Evolutionary conservation across 352 stramenopile species (phyloP).

Genomic region (Phytophthora pistaciae): DNA sequence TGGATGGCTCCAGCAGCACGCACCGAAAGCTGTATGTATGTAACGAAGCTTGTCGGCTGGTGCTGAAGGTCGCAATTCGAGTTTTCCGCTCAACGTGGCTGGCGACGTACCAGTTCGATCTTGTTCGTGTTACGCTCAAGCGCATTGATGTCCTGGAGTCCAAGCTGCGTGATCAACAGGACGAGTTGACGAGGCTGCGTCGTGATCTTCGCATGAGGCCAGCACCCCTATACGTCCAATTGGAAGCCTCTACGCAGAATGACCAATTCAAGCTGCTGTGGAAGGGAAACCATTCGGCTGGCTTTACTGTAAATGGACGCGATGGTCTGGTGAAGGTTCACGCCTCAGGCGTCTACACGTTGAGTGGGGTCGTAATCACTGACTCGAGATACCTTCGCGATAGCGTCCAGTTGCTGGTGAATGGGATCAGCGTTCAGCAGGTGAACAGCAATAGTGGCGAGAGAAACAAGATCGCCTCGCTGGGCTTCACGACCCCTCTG

Average conservation of each 20-base stretch:
- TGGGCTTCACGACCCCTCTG: neutral
- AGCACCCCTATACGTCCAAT: neutral
- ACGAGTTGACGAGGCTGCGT: neutral
- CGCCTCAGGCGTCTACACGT: neutral
- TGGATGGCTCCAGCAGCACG: too few species aligned
- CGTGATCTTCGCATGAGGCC: neutral
- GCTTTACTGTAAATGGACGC: neutral
- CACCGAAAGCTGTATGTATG: neutral
- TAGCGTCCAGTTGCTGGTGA: neutral
- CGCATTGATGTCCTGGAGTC: constrained; percentile 20
- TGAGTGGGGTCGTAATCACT: neutral
- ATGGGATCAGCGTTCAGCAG: neutral
- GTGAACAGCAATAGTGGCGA: neutral
- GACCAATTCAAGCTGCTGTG: neutral
- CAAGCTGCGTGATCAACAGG: constrained; percentile 12
- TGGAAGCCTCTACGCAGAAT: neutral
- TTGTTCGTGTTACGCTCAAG: constrained; percentile 1
- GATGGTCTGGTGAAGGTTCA: neutral
- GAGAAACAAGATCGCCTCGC: neutral
- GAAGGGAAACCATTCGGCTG: neutral
- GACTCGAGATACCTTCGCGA: neutral
- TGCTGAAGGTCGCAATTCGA: neutral
- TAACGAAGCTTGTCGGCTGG: neutral
- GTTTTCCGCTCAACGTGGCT: neutral
- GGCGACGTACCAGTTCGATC: constrained; percentile 8